A percentile compares a stretch with the other conserved stretches of the same genome.
phyloP scores from a whole-genome alignment of 2,329 filamentous ascomycete species.

The Talaromyces pinophilus region DNA sequence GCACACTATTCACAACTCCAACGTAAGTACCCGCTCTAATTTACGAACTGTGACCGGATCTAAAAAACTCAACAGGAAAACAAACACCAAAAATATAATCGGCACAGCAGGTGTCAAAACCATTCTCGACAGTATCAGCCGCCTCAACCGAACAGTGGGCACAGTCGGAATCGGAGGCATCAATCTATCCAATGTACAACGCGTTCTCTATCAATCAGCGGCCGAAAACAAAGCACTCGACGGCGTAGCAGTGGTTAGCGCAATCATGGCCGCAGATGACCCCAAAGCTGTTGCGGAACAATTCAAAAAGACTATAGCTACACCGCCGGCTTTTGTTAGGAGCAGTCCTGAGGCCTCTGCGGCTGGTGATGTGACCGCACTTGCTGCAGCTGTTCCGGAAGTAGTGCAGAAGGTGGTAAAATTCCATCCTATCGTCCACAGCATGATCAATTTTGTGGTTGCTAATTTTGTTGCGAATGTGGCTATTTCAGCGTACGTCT shows the following conservation, averaged over 20 bases:
- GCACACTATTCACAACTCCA: constrained; percentile 81
- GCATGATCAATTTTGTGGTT: constrained; percentile 96
- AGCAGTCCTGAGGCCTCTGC: constrained; percentile 26
- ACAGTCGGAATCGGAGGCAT: constrained; percentile 86
- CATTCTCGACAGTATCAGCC: constrained; percentile 64
- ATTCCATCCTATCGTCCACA: constrained; percentile 76
- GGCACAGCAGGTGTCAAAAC: constrained; percentile 69
- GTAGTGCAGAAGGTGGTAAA: constrained; percentile 64
- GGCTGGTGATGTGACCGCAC: constrained; percentile 32
- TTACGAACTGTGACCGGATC: background rate
- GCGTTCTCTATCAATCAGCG: constrained; percentile 70
- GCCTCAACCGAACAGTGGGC: constrained; percentile 43
- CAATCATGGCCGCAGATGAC: constrained; percentile 73
- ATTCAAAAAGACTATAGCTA: constrained; percentile 59
- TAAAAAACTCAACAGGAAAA: constrained; percentile 61
- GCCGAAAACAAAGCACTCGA: constrained; percentile 63
- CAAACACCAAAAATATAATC: constrained; percentile 80
- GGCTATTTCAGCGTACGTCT: constrained; percentile 66
- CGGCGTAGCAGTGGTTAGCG: constrained; percentile 86
- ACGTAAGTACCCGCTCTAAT: constrained; percentile 61
- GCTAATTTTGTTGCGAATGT: constrained; percentile 95
- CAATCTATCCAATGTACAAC: constrained; percentile 72
- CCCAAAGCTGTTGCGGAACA: constrained; percentile 64
- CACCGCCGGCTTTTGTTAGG: constrained; percentile 38
- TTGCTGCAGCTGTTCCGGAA: constrained; percentile 42